Evolutionary conservation across 106 monocot genomes (phyloP).

Genomic region (Dioscorea alata): DNA sequence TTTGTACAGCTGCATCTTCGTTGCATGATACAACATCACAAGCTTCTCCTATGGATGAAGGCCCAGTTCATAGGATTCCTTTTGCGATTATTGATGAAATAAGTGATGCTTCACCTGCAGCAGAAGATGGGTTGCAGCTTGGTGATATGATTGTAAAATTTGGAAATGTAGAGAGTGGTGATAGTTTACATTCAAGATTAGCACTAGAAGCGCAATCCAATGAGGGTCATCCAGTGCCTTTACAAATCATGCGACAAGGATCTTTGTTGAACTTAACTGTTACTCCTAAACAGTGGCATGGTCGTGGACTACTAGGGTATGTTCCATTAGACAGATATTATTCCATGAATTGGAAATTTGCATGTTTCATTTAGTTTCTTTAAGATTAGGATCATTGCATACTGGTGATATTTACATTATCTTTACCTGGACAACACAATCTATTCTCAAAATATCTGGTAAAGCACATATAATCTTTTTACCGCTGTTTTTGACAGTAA

Average conservation of each 20-base stretch:
- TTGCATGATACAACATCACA: constrained; percentile 13
- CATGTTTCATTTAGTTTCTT: too few relatives aligned
- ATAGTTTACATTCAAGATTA: constrained; percentile 53
- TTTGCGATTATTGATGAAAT: constrained; percentile 94
- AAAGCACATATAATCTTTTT: neutral
- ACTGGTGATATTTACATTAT: neutral
- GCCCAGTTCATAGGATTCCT: constrained; percentile 41
- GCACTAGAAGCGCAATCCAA: constrained; percentile 69
- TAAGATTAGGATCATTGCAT: too few relatives aligned
- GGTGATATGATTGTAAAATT: constrained; percentile 90
- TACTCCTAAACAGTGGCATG: constrained; percentile 86
- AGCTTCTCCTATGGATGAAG: constrained; percentile 32
- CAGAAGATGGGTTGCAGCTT: constrained; percentile 84
- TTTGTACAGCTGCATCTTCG: constrained; percentile 3
- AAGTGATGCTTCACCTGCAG: constrained; percentile 77
- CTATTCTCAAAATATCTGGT: neutral
- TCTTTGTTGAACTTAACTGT: constrained; percentile 47
- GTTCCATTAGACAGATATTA: neutral
- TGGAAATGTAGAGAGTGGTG: constrained; percentile 75
- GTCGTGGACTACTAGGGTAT: constrained; percentile 87
- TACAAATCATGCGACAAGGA: constrained; percentile 66
- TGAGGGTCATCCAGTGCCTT: constrained; percentile 40
- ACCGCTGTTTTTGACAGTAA: neutral
- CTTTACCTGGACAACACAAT: neutral
- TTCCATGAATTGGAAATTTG: neutral